Base-by-base conservation (phyloP, 306 rosid species). In the Cicer yamashitae region DNA sequence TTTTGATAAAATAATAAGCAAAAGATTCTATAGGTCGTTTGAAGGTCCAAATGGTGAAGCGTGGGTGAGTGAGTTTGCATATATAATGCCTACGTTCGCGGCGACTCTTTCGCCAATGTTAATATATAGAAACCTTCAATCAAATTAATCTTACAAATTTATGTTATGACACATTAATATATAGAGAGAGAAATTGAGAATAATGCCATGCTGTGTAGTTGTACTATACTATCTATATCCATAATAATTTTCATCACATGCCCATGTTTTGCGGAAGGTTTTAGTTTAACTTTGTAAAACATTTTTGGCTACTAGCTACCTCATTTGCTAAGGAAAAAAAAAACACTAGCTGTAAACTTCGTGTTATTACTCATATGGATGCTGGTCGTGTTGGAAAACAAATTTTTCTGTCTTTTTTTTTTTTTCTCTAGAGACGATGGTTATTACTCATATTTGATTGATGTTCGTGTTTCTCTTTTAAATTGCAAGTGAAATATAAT, bases 211-310 rank as follows among this genome's bases (percentile, higher is more conserved):
- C 73, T 70, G 78, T 77, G 79, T 54, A 25, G 77, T 81, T 72
- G 79, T 77, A 59, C 67, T 43, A 73, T 77, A 59, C 67, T 43
- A 73, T 43, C 73, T 50, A 14, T 50, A 22, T 81, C 50, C 61
- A 25, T 85, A 53, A 70, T 56, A 71, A 85, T 75, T 60, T 60
- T 63, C 43, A 81, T 88, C 96, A 85, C 90, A 83, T 87, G 96
- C 76, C 81, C 87, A 78, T 82, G 91, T 88, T 86, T 88, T 77
- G 82, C 81, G 93, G 89, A 86, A 78, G 8, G 14, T 46, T 15
- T 22, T 7, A 75, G 66, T 34, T 60, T 6, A 30, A 67, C 8
- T 64, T 62, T 46, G 57, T 39, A 11, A 64, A 65, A 67, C 47
- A 66, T 45, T 80, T 82, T 83, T 84, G 84, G 86, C 82, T 57